Base-by-base conservation (phyloP, 345 rosid genomes). In the Iberis pinnata region DNA sequence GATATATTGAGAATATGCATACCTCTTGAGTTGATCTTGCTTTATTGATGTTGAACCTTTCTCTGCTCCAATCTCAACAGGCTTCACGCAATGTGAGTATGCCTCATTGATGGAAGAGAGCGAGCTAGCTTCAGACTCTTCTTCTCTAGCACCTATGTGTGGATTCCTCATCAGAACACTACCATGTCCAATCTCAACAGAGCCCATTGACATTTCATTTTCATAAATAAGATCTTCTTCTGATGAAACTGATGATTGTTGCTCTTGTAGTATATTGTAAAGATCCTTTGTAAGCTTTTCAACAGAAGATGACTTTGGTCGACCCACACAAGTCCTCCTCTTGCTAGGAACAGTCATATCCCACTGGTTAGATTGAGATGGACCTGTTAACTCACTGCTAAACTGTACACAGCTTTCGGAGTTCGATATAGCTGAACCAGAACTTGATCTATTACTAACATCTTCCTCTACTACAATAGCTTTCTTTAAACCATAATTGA, bases 111-210 rank as follows among this genome's bases (percentile, higher is more conserved):
- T 51, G 18, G 73, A 83, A 59, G 70, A 65, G 48, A 88, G 82
- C 12, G 95, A 93, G 70, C 97, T 93, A 38, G 95, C 89, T 76
- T 88, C 97, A 26, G 99, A 93, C 71, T 93, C 97, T 70, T 93
- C 97, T 41, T 93, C 96, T 56, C 92, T 85, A 76, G 78, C 80
- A 65, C 81, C 72, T 39, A 85, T 74, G 61, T 79, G 83, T 0
- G 95, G 95, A 72, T 85, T 80, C 72, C 75, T 80, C 53, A 88
- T 85, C 33, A 88, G 86, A 70, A 85, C 87, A 56, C 95, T 83
- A 64, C 95, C 97, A 70, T 88, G 95, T 65, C 99, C 97, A 62
- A 84, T 77, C 79, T 93, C 99, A 64, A 84, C 92, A 75, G 97
- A 86, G 18, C 84, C 90, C 95, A 93, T 82, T 32, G 95, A 95